Base-by-base conservation (phyloP, 306 rosid genomes). In the Dalbergia cochinchinensis region DNA sequence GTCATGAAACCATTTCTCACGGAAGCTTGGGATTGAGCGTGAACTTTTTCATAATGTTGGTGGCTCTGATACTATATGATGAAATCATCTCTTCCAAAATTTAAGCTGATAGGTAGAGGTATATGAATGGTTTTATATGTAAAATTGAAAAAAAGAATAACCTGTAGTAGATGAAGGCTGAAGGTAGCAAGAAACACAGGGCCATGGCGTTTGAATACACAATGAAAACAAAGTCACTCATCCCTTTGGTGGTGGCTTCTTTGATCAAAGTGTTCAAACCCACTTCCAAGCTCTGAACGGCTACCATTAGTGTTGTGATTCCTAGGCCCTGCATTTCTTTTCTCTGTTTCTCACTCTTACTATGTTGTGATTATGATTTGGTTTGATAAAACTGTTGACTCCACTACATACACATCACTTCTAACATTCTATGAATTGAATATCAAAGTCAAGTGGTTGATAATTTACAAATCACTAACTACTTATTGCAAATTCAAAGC, bases 191-290 rank as follows among this genome's bases (percentile, higher is more conserved):
- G 9, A 67, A 10, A 57, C 35, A 67, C 31, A 78, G 34, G 6
- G 22, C 75, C 16, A 78, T 33, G 42, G 58, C 45, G 20, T 78
- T 67, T n/a, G 75, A 78, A n/a, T 78, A 78, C 0, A 72, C 82
- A 42, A 67, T 45, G 4, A 13, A 78, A 11, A 78, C 68, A 13
- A 15, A 78, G 18, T 57, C 59, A 57, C 82, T 78, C 75, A 78
- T 78, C 6, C 82, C 82, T 20, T n/a, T 78, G 0, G 75, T 26
- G 8, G 45, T 68, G 16, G 67, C 45, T 42, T 41, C 82, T 55
- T 78, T 78, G 19, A 67, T 57, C 1, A 73, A 20, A 12, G 75
- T 85, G 76, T 78, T 82, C 73, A 75, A 47, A 4, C 86, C 82
- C 54, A 64, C 81, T 3, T 62, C 35, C 66, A 74, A n/a, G 71